Percentiles rank a stretch among this genome's conserved stretches.
Evolutionary conservation across 2,329 filamentous ascomycete species (phyloP).

Genomic region (Ceratocystis papillata): DNA sequence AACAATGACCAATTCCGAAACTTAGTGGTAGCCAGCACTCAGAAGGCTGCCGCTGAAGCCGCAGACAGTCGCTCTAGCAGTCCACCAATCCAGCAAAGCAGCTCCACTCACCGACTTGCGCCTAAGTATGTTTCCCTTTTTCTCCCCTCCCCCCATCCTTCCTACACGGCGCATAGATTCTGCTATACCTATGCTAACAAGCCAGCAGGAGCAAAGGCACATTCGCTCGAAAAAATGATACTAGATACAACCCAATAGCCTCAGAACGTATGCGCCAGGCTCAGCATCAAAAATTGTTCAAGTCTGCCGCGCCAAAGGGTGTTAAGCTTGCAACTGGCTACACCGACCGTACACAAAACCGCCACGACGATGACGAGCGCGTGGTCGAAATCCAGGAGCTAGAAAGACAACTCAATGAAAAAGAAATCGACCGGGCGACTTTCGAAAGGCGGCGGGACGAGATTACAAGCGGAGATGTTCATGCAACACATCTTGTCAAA

Average conservation of each 20-base stretch:
- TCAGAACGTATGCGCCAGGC: slow-evolving; percentile 49
- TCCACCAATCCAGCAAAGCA: background rate
- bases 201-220: background rate
- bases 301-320: slow-evolving; percentile 71
- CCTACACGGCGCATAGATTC: background rate
- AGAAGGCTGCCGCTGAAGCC: slow-evolving; percentile 32
- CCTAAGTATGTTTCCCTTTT: slow-evolving; percentile 39
- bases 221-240: slow-evolving; percentile 29
- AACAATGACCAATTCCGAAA: slow-evolving; percentile 93
- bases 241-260: slow-evolving; percentile 29
- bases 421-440: slow-evolving; percentile 68
- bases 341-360: slow-evolving; percentile 62
- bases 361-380: slow-evolving; percentile 45
- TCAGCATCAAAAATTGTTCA: slow-evolving; percentile 60
- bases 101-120: slow-evolving; percentile 14
- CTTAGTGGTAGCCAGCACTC: slow-evolving; percentile 49
- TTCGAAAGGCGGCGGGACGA: slow-evolving; percentile 66
- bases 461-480: slow-evolving; percentile 71
- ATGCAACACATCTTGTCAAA: slow-evolving; percentile 78
- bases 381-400: slow-evolving; percentile 62
- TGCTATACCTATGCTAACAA: background rate
- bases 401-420: slow-evolving; percentile 70
- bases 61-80: background rate
- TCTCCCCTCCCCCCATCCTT: background rate
- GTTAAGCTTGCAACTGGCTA: slow-evolving; percentile 71